A percentile compares a stretch with the other conserved stretches of the same genome.
These are phyloP conservation scores for Penicillium sp. DNA, from an alignment of 2,329 filamentous ascomycete species.

Conservation along the genomic window DNA sequence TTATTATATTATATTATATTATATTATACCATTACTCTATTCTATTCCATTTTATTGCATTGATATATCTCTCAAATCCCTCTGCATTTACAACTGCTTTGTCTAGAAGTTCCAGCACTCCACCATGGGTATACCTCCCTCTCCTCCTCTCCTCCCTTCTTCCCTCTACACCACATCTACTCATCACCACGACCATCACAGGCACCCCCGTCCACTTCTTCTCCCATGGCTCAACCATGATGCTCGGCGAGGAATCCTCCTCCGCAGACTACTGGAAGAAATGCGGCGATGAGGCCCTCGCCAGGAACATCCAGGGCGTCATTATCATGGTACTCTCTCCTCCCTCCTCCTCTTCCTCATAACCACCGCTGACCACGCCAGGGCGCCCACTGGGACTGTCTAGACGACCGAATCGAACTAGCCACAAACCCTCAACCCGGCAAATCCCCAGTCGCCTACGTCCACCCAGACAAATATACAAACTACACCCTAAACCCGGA, in stretches of 20 bases:
- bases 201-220: conserved; percentile 68
- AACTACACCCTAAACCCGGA: conserved; percentile 67
- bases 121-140: not conserved
- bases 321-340: conserved; percentile 62
- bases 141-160: not conserved
- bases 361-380: conserved; percentile 1
- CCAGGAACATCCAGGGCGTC: conserved; percentile 63
- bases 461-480: conserved; percentile 67
- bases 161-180: not conserved
- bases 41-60: no score
- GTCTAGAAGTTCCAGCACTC: not conserved
- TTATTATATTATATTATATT: no score
- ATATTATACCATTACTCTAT: no score
- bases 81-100: not conserved
- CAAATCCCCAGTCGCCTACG: conserved; percentile 69
- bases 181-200: conserved; percentile 14
- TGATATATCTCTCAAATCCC: no score
- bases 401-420: conserved; percentile 62
- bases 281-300: conserved; percentile 66
- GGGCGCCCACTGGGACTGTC: conserved; percentile 70
- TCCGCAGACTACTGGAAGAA: conserved; percentile 70
- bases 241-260: conserved; percentile 67
- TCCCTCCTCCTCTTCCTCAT: not conserved
- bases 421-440: conserved; percentile 62
- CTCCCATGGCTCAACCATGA: conserved; percentile 73